A percentile compares a stretch with the other conserved stretches of the same genome.
These are phyloP conservation scores for Flaveria robusta DNA, from an alignment of 129 eudicot genomes.

Conservation along the genomic window DNA sequence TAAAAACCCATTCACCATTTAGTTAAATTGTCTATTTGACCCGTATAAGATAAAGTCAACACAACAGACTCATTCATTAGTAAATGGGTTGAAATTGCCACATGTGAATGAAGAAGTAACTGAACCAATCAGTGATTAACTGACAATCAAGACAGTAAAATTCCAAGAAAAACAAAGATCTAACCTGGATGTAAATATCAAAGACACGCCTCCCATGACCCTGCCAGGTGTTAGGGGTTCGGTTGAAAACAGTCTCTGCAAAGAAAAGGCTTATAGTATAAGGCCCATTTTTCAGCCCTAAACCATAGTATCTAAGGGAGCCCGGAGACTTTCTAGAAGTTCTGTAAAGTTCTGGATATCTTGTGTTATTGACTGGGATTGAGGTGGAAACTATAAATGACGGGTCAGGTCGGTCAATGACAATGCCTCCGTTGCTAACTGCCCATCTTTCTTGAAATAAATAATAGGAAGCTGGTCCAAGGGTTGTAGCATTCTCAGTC, in stretches of 20 bases:
- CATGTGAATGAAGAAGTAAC: not conserved
- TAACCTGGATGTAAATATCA: slow-evolving; percentile 59
- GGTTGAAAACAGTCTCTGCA: slow-evolving; percentile 49
- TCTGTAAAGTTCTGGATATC: slow-evolving; percentile 47
- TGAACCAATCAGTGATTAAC: not conserved
- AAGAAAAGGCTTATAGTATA: slow-evolving; percentile 48
- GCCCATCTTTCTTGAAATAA: slow-evolving; percentile 44
- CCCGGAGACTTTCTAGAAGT: slow-evolving; percentile 56
- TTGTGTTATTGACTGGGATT: slow-evolving; percentile 29
- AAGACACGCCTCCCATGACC: slow-evolving; percentile 53
- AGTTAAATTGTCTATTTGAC: not conserved
- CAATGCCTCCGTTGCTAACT: slow-evolving; percentile 51
- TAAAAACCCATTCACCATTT: not conserved
- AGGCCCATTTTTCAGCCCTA: slow-evolving; percentile 52
- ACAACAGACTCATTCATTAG: not conserved
- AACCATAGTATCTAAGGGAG: slow-evolving; percentile 60
- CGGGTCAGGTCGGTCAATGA: slow-evolving; percentile 38
- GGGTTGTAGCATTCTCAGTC: slow-evolving; percentile 41
- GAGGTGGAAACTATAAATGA: slow-evolving; percentile 39
- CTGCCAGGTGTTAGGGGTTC: slow-evolving; percentile 37
- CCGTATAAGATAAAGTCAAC: not conserved
- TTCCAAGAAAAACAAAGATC: not conserved
- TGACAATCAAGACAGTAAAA: not conserved
- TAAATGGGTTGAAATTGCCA: not conserved
- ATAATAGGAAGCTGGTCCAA: slow-evolving; percentile 52